phyloP scores from a whole-genome alignment of 805 yeast species.

The Schwanniomyces sp. region DNA sequence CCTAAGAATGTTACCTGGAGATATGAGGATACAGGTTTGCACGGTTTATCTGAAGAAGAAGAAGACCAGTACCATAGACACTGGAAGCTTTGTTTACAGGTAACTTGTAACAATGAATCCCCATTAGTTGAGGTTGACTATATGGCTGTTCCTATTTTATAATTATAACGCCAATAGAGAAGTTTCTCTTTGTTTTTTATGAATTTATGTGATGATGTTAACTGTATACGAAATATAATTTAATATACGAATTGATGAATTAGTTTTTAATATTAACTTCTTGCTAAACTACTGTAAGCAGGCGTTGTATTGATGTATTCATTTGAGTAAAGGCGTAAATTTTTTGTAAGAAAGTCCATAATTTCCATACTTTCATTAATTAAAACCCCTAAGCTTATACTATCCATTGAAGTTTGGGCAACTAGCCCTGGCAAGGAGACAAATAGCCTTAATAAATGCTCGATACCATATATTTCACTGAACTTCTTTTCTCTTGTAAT shows the following conservation, averaged over 20 bases:
- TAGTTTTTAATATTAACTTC: conserved; percentile 5
- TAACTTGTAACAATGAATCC: conserved; percentile 63
- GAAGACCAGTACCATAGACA: conserved; percentile 50
- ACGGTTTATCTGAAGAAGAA: conserved; percentile 50
- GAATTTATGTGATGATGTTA: conserved; percentile 6
- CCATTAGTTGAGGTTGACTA: conserved; percentile 70
- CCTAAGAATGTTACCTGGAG: conserved; percentile 60
- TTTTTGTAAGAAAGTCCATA: conserved; percentile 49
- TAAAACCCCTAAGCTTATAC: conserved; percentile 59
- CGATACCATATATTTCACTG: conserved; percentile 68
- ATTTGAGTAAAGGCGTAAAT: conserved; percentile 34
- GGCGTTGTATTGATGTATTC: conserved; percentile 40
- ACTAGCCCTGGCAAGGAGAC: conserved; percentile 83
- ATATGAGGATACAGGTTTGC: conserved; percentile 57
- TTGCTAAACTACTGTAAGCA: conserved; percentile 37
- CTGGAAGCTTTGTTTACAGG: conserved; percentile 64
- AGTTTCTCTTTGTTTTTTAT: background rate
- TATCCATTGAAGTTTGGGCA: conserved; percentile 77
- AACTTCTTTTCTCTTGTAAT: conserved; percentile 29
- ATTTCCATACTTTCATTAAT: conserved; percentile 55
- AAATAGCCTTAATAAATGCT: conserved; percentile 76
- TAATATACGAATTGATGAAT: conserved; percentile 1
- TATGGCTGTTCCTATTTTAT: conserved; percentile 46
- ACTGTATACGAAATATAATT: background rate
- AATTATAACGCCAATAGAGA: background rate